Percentiles rank a stretch among this genome's conserved stretches.
phyloP scores from a whole-genome alignment of 306 rosid genomes.

The Cucurbita argyrosperma region DNA sequence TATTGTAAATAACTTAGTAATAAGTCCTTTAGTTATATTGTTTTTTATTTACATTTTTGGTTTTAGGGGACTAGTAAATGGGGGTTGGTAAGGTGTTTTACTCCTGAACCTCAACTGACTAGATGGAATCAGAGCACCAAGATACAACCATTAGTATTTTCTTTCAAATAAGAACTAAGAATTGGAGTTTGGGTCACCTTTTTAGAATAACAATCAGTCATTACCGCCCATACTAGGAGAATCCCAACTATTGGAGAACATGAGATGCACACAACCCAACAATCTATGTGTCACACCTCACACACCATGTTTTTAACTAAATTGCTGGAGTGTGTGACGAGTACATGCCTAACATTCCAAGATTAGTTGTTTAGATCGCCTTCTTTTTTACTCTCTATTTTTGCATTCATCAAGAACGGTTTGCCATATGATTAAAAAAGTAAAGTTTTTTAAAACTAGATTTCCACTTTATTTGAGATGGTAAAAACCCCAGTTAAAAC shows the following conservation, averaged over 20 bases:
- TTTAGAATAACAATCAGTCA: background rate
- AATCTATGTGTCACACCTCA: background rate
- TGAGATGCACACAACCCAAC: background rate
- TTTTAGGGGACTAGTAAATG: background rate
- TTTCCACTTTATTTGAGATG: no score
- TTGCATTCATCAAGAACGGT: no score
- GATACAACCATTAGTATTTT: background rate
- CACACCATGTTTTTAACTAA: background rate
- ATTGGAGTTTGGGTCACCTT: background rate
- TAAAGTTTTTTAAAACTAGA: no score
- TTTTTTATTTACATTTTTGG: background rate
- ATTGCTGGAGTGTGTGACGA: background rate
- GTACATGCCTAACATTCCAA: background rate
- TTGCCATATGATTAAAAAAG: no score
- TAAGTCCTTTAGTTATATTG: background rate
- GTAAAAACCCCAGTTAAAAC: no score
- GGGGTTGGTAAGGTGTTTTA: background rate
- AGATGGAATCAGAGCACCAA: background rate
- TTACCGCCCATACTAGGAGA: background rate
- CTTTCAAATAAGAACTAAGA: background rate
- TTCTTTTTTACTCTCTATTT: no score
- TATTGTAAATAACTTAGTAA: background rate
- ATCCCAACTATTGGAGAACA: background rate
- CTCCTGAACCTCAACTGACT: background rate
- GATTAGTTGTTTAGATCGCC: background rate